These are phyloP conservation scores for Ilyonectria robusta DNA, from an alignment of 2,329 filamentous ascomycete species.

Conservation along the genomic window DNA sequence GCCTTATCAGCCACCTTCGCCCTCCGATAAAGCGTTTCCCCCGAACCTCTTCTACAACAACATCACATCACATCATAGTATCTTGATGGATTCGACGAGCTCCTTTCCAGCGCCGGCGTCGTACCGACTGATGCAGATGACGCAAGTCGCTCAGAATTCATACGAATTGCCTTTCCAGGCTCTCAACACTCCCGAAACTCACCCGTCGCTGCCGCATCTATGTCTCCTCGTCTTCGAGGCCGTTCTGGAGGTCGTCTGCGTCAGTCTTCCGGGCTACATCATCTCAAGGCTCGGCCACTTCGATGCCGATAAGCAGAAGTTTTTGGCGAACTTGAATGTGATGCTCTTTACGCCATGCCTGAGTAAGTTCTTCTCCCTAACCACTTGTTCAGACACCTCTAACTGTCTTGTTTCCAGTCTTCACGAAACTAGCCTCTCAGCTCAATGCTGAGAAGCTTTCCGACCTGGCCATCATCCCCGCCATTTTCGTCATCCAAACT, in stretches of 20 bases:
- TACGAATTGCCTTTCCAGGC: conserved; percentile 60
- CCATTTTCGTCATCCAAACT: conserved; percentile 93
- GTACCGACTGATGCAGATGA: conserved; percentile 59
- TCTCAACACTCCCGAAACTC: conserved; percentile 63
- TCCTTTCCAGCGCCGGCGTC: conserved; percentile 60
- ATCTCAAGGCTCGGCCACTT: conserved; percentile 93
- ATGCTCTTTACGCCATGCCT: conserved; percentile 97
- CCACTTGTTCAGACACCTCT: conserved; percentile 18
- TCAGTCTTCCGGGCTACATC: conserved; percentile 94
- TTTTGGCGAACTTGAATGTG: conserved; percentile 95
- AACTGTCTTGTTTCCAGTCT: conserved; percentile 71
- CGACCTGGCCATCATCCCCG: conserved; percentile 93
- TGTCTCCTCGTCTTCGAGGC: conserved; percentile 92
- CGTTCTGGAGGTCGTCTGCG: conserved; percentile 94
- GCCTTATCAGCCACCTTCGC: conserved; percentile 38
- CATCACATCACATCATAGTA: conserved; percentile 16
- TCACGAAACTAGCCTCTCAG: conserved; percentile 96
- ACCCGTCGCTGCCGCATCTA: conserved; percentile 78
- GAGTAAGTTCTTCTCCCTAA: conserved; percentile 69
- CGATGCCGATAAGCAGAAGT: conserved; percentile 95
- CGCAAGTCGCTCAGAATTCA: conserved; percentile 54
- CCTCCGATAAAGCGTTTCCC: conserved; percentile 25
- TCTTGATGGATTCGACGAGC: conserved; percentile 56
- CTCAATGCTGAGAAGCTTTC: conserved; percentile 90
- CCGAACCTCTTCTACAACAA: conserved; percentile 22